These are phyloP conservation scores for Rhynchospora pubera DNA, from an alignment of 176 grass and related monocot species.

Conservation along the genomic window DNA sequence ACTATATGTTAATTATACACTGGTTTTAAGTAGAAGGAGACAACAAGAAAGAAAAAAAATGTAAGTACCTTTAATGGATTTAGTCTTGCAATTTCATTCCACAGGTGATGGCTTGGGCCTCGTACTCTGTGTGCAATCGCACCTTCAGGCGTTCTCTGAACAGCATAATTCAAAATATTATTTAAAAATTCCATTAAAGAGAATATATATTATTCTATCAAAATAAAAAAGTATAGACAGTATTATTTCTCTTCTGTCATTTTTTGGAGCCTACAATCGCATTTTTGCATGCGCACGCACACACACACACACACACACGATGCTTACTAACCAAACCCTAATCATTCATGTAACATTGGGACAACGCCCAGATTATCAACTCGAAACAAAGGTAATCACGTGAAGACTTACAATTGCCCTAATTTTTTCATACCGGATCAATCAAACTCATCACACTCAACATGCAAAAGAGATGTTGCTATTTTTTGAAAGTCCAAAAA, in stretches of 20 bases:
- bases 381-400: background rate
- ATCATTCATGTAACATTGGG: background rate
- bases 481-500: background rate
- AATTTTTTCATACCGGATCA: background rate
- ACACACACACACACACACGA: too few relatives aligned
- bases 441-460: background rate
- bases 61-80: constrained; percentile 71
- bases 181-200: background rate
- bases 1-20: constrained; percentile 18
- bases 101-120: constrained; percentile 52
- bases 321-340: background rate
- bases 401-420: background rate
- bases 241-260: background rate
- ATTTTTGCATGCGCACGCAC: too few relatives aligned
- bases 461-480: background rate
- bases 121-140: constrained; percentile 65
- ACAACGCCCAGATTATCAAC: background rate
- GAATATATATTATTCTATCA: background rate
- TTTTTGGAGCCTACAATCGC: background rate
- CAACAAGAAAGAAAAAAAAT: constrained; percentile 10
- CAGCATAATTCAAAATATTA: constrained; percentile 20
- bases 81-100: constrained; percentile 60
- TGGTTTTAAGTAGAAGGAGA: background rate
- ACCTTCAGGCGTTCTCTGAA: constrained; percentile 58
- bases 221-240: background rate